Evolutionary conservation across 345 rosid species (phyloP), one percentile per base, ranked within the genome.

Genomic region (Gossypium stocksii): DNA sequence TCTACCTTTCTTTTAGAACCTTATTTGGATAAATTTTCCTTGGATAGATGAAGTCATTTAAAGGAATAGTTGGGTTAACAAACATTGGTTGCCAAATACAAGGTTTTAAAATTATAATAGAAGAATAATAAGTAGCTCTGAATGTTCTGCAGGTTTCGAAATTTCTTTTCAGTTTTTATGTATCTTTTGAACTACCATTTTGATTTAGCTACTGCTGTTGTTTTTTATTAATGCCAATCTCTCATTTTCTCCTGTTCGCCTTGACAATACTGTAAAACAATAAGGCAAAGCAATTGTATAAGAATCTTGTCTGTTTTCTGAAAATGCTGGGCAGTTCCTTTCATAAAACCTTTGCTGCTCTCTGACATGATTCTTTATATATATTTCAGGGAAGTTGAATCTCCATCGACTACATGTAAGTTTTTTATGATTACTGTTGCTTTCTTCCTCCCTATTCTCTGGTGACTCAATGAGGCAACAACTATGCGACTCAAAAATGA

Each of bases 401-500:
- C 83, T 74, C 87, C 84, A 53, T 84, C 87, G 71, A 86, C 86
- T 70, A 83, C 86, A 78, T 85, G 95, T 90, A 88, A 86, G 95
- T 77, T 41, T 23, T 45, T 19, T 64, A 25, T 71, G 27, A 72
- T 57, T 23, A 23, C 13, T 58, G 23, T 54, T 66, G 58, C 45
- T 60, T 73, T 66, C 11, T 38, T 52, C 62, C 20, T 45, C 66
- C 57, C 66, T 58, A 45, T 76, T 78, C 57, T 69, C 46, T 66
- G 65, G 70, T 74, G 71, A 62, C 54, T 62, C 43, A 57, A 57
- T 77, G 57, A 58, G 59, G 11, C 71, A 45, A 46, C 45, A 45
- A 41, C 27, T 74, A 17, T 61, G 53, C 80, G 69, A 71, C 52
- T 5, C 58, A 66, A 19, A 64, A 74, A 29, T 20, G 9, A 53